Evolutionary conservation across 805 yeast genomes (phyloP).

Genomic region (Ascoidea asiatica): DNA sequence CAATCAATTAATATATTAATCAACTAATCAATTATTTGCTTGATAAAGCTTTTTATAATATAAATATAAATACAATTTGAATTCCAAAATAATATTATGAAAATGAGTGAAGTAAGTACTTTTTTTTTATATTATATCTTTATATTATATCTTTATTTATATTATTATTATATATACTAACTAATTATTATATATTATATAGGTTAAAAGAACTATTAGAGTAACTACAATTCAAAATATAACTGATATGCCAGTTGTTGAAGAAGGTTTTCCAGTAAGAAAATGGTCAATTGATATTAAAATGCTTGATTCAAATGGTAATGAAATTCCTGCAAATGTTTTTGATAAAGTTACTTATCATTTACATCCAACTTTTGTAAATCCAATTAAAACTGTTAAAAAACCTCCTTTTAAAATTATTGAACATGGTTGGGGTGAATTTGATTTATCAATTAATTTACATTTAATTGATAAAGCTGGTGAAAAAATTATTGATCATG

Average conservation of each 20-base stretch:
- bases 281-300: constrained; percentile 77
- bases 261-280: constrained; percentile 88
- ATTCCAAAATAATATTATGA: too few species aligned
- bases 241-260: constrained; percentile 71
- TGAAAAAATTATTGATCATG: constrained; percentile 77
- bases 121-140: too few species aligned
- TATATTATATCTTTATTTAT: too few species aligned
- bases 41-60: too few species aligned
- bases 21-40: too few species aligned
- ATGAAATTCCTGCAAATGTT: constrained; percentile 72
- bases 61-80: too few species aligned
- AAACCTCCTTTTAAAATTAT: constrained; percentile 76
- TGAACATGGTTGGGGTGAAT: constrained; percentile 98
- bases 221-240: constrained; percentile 79
- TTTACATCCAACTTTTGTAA: constrained; percentile 87
- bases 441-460: constrained; percentile 71
- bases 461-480: constrained; percentile 78
- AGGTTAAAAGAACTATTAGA: constrained; percentile 75
- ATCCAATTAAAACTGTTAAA: constrained; percentile 72
- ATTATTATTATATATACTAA: too few species aligned
- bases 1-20: too few species aligned
- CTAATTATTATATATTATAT: neutral
- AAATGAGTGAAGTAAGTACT: too few species aligned
- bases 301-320: constrained; percentile 66
- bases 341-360: constrained; percentile 90